phyloP scores from a whole-genome alignment of 179 eudicot species.

The Carnegiea gigantea region DNA sequence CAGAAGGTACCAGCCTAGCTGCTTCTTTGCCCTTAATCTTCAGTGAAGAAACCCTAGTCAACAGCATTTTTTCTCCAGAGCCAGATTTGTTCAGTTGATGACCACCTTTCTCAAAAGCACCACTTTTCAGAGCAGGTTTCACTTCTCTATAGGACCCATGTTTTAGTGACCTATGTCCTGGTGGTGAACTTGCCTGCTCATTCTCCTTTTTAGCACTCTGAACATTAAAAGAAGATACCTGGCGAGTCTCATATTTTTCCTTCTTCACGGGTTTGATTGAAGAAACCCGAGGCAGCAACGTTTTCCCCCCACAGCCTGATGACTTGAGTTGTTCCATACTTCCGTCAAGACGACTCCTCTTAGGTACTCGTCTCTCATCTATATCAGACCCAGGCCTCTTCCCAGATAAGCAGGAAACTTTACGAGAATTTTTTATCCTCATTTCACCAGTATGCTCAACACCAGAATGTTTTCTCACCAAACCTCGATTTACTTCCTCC shows the following conservation, averaged over 20 bases:
- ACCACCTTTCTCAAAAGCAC: conserved; percentile 12
- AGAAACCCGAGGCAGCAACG: conserved; percentile 10
- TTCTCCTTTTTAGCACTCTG: conserved; percentile 1
- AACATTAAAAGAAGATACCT: conserved; percentile 12
- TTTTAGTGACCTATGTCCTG: conserved; percentile 8
- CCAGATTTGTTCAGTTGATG: conserved; percentile 8
- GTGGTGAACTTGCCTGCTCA: conserved; percentile 7
- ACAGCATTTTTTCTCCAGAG: conserved; percentile 1
- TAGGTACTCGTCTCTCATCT: conserved; percentile 16
- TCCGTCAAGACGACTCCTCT: conserved; percentile 26
- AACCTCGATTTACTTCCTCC: conserved; percentile 13
- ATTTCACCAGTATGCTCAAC: conserved; percentile 15
- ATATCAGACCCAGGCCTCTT: conserved; percentile 26
- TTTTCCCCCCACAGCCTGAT: conserved; percentile 15
- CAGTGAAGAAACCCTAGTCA: conserved; percentile 23
- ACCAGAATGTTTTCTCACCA: conserved; percentile 2
- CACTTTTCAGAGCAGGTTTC: conserved; percentile 10
- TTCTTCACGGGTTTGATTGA: conserved; percentile 9
- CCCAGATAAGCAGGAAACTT: conserved; percentile 22
- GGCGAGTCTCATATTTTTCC: background rate
- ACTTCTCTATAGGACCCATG: conserved; percentile 3
- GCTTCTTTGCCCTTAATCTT: conserved; percentile 19
- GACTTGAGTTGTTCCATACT: conserved; percentile 12
- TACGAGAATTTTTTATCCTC: conserved; percentile 12
- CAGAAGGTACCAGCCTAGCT: conserved; percentile 20